phyloP scores from a whole-genome alignment of 139 green algal species.

The Chlorella sp. region DNA sequence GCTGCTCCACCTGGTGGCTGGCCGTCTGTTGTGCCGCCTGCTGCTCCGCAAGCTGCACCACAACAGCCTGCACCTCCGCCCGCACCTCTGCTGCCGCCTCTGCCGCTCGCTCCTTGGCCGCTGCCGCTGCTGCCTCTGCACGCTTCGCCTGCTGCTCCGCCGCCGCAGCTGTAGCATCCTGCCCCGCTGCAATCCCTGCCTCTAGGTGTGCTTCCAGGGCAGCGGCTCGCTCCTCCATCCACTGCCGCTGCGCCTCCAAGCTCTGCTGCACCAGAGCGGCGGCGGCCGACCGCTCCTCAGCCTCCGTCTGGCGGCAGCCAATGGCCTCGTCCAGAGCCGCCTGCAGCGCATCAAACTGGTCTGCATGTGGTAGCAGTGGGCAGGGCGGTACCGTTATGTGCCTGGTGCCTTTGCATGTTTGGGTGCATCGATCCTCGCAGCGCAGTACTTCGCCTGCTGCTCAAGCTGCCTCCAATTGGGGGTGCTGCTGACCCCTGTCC shows the following conservation, averaged over 20 bases:
- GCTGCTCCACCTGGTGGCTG: neutral
- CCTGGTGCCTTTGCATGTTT: too few species aligned
- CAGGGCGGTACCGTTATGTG: too few species aligned
- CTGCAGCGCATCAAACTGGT: conserved; percentile 53
- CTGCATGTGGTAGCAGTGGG: neutral
- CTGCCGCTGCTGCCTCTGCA: neutral
- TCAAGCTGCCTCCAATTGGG: too few species aligned
- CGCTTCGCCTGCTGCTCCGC: neutral
- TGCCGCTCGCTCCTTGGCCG: neutral
- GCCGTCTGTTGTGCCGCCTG: neutral
- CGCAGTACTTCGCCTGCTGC: too few species aligned
- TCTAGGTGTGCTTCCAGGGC: neutral
- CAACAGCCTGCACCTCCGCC: neutral
- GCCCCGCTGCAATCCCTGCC: neutral
- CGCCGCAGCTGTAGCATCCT: neutral
- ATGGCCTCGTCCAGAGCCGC: conserved; percentile 37
- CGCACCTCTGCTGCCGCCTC: neutral
- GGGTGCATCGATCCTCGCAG: too few species aligned
- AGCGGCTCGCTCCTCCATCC: conserved; percentile 10
- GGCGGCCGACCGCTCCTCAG: conserved; percentile 7
- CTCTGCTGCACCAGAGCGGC: neutral
- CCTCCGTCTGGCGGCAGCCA: conserved; percentile 1
- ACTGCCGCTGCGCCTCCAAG: conserved; percentile 24
- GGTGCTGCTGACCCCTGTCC: too few species aligned
- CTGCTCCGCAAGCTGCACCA: neutral